Evolutionary conservation across 495 filamentous ascomycete species (phyloP), one percentile per base, ranked within the genome.

Genomic region (Podospora didyma): DNA sequence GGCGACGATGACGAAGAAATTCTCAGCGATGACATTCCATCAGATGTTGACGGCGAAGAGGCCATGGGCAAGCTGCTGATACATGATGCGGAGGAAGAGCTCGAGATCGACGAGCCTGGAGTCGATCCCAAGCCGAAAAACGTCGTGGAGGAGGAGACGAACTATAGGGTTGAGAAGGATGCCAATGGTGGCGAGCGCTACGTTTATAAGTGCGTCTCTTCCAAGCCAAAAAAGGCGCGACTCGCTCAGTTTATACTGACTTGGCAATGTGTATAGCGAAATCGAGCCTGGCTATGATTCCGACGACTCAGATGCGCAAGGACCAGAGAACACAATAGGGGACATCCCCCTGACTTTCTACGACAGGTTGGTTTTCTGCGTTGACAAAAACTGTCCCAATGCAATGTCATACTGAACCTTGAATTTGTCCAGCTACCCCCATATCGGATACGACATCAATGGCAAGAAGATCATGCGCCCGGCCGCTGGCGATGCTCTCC

Each of bases 361-460:
- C 79, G 93, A 97, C 67, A 87, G 89, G 46, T 97, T 14, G 9
- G 59, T 12, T 5, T 17, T 20, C 11, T 19, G 1, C 11, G 5
- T 0, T 7, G 20, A 20, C 21, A 26, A 21, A 12, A n/a, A 2
- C 2, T n/a, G 6, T 2, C 0, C n/a, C n/a, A 34, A 9, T 12
- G 20, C 24, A 24, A 31, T 48, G 5, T n/a, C 44, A 31, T 31
- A 11, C 39, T 57, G 21, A 54, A 24, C n/a, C 9, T 44, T 22
- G 19, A 7, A 1, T 22, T 6, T 41, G 14, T 37, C 42, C 21
- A 68, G 65, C 49, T 70, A 96, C 67, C 94, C 95, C 52, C 94
- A 98, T 70, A 96, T 98, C 69, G 94, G 94, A 42, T 98, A 98
- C 72, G 89, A 97, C 68, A 96, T 98, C 72, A 96, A 98, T 74